Evolutionary conservation across 495 filamentous ascomycete genomes (phyloP).

Genomic region (Aspergillus coremiiformis): DNA sequence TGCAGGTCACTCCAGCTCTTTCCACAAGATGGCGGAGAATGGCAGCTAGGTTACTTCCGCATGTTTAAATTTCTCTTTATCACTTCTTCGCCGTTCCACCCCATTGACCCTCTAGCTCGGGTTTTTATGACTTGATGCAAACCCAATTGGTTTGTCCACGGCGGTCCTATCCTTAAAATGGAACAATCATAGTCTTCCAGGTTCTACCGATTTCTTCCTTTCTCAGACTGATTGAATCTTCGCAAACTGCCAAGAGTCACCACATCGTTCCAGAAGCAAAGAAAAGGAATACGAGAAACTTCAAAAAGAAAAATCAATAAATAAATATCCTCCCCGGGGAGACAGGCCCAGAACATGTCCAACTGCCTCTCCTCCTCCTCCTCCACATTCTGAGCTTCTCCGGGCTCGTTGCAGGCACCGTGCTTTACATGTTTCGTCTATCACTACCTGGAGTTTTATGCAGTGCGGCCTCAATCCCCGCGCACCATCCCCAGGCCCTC

Average conservation of each 20-base stretch:
- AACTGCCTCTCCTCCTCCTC: no score
- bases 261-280: no score
- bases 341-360: background rate
- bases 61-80: background rate
- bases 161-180: no score
- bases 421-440: background rate
- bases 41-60: background rate
- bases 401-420: background rate
- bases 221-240: background rate
- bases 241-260: background rate
- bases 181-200: no score
- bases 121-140: no score
- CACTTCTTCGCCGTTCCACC: no score
- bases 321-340: background rate
- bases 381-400: background rate
- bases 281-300: no score
- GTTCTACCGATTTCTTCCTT: background rate
- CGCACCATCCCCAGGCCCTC: background rate
- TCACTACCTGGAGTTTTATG: background rate
- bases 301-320: background rate
- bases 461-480: background rate
- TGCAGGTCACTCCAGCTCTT: conserved; percentile 6
- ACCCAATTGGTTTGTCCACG: background rate
- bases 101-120: background rate
- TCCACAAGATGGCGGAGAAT: background rate